Base-by-base conservation (phyloP, 345 rosid species). In the Acer campestre region DNA sequence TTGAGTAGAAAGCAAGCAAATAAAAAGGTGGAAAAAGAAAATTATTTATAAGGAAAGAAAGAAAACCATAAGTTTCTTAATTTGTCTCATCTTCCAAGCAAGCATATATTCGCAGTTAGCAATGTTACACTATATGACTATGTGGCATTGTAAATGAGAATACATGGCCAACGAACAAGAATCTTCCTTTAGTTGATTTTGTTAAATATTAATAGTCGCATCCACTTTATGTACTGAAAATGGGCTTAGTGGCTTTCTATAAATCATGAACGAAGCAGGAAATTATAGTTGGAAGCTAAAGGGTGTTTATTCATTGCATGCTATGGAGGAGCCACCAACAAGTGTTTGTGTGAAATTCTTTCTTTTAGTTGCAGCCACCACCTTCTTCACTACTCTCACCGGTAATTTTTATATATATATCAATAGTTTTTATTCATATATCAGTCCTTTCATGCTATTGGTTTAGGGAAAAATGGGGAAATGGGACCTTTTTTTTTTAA, bases 1-100 rank as follows among this genome's bases (percentile, higher is more conserved):
- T 78, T 81, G 85, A 86, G 86, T 86, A 58, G 76, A 64, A 82
- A 84, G 70, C 78, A 84, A 86, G 85, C 68, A 79, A 81, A 20
- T 64, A 2, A 79, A 71, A 83, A 77, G 76, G 46, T 3, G 69
- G 40, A 35, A 35, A 35, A 35, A 35, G 38, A 35, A 35, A 35
- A 4, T 35, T 35, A 35, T 22, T 58, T 2, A 11, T 44, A 42
- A 27, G 10, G 11, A 29, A n/a, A n/a, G 10, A 78, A 70, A 51
- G 13, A 59, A 71, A 72, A 20, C 3, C 3, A 13, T 22, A 5
- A 9, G 6, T 48, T 72, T 56, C 16, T 70, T 58, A 7, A 31
- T 73, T 35, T 83, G 81, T 72, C 86, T 84, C 81, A 58, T 53
- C 38, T 38, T 16, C 59, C 76, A 86, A 84, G 89, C 84, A 84